Percentiles rank a stretch among this genome's conserved stretches.
phyloP scores from a whole-genome alignment of 495 filamentous ascomycete genomes.

The Daldinia childiae region DNA sequence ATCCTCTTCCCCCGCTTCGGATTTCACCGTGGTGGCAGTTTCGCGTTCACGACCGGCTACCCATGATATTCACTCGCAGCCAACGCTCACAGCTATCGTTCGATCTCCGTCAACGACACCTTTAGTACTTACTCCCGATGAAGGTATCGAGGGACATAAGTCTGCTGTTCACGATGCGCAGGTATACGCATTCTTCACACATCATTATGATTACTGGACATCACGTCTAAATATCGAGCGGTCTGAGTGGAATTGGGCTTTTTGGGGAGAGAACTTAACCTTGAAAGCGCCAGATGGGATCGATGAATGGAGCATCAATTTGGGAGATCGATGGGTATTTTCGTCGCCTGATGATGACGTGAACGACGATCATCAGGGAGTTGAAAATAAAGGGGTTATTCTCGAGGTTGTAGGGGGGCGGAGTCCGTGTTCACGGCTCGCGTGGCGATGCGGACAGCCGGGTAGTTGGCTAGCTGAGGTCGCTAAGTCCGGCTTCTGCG shows the following conservation, averaged over 20 bases:
- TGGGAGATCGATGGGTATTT: not conserved
- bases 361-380: not conserved
- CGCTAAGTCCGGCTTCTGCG: not conserved
- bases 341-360: not conserved
- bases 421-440: not conserved
- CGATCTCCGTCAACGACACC: not conserved
- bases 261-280: not conserved
- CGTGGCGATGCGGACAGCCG: not conserved
- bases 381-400: not conserved
- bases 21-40: not conserved
- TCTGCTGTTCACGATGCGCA: not conserved
- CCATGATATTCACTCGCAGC: not conserved
- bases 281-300: not conserved
- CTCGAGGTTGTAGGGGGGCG: not conserved
- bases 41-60: not conserved
- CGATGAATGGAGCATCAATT: not conserved
- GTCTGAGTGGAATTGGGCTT: not conserved
- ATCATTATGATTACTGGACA: constrained; percentile 2
- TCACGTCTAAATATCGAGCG: not conserved
- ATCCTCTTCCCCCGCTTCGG: not conserved
- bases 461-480: not conserved
- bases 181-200: not conserved
- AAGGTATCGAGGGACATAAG: not conserved
- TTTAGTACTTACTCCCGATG: not conserved
- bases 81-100: not conserved